Evolutionary conservation across 2,329 filamentous ascomycete genomes (phyloP).

Genomic region (Aureobasidium mangrovei): DNA sequence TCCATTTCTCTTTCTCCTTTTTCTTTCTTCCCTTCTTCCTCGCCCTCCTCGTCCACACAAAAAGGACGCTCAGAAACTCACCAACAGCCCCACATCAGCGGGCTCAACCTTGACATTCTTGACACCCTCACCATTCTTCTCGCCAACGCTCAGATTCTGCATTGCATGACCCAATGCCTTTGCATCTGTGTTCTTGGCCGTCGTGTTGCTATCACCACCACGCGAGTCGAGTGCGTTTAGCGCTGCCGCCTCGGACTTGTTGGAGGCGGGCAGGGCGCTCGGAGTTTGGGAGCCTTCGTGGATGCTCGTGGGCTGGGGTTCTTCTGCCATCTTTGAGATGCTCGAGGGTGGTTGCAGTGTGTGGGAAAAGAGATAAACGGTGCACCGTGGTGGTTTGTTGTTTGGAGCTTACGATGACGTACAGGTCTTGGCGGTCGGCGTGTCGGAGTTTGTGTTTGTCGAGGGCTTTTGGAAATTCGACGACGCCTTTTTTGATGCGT

Average conservation of each 20-base stretch:
- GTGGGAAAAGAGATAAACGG: too few relatives aligned
- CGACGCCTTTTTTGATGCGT: too few relatives aligned
- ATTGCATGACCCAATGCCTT: constrained; percentile 66
- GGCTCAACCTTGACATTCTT: constrained; percentile 61
- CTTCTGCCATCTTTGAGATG: constrained; percentile 42
- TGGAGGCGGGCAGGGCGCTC: constrained; percentile 48
- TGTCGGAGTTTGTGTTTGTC: too few relatives aligned
- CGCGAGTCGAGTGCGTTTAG: constrained; percentile 58
- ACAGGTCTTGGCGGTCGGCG: too few relatives aligned
- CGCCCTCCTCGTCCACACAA: background rate
- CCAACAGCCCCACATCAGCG: constrained; percentile 61
- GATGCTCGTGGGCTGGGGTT: constrained; percentile 50
- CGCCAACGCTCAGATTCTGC: constrained; percentile 47
- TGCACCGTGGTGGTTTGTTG: too few relatives aligned
- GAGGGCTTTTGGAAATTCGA: too few relatives aligned
- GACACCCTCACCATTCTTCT: constrained; percentile 28
- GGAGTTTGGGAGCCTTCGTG: constrained; percentile 52
- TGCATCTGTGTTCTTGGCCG: constrained; percentile 55
- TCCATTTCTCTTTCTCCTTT: background rate
- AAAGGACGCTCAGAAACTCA: constrained; percentile 32
- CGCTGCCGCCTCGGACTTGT: constrained; percentile 67
- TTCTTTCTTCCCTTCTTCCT: background rate
- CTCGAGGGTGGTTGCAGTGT: too few relatives aligned
- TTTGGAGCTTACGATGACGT: too few relatives aligned
- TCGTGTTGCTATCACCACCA: constrained; percentile 32